phyloP scores from a whole-genome alignment of 805 yeast species.

The Isabelozyma gotoi region DNA sequence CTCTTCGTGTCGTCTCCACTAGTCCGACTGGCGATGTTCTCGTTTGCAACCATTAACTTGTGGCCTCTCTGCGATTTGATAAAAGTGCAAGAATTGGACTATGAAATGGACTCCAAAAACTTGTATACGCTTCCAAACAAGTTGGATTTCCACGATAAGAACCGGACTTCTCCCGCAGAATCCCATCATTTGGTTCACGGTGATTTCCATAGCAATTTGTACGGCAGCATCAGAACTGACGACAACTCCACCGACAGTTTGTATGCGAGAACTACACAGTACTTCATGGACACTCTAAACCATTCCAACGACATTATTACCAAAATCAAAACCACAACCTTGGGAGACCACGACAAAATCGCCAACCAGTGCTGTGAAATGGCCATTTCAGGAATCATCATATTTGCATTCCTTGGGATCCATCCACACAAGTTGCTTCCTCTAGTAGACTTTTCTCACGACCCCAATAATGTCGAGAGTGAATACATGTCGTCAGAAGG shows the following conservation, averaged over 20 bases:
- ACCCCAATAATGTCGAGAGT: slow-evolving; percentile 1
- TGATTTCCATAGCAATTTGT: background rate
- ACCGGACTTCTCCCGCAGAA: background rate
- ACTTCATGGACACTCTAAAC: slow-evolving; percentile 17
- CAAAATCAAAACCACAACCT: background rate
- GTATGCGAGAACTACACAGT: slow-evolving; percentile 14
- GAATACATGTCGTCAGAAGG: background rate
- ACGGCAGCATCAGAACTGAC: background rate
- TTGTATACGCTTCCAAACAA: background rate
- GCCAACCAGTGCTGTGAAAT: background rate
- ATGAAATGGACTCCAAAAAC: background rate
- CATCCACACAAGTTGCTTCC: slow-evolving; percentile 32
- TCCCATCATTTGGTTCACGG: background rate
- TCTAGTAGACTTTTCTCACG: slow-evolving; percentile 23
- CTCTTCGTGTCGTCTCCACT: slow-evolving; percentile 22
- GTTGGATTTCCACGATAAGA: background rate
- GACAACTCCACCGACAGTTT: slow-evolving; percentile 8
- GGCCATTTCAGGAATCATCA: background rate
- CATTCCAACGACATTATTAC: slow-evolving; percentile 6
- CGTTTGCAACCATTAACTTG: slow-evolving; percentile 23
- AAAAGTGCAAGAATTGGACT: slow-evolving; percentile 5
- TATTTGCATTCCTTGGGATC: slow-evolving; percentile 23
- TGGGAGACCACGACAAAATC: background rate
- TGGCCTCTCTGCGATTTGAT: slow-evolving; percentile 21
- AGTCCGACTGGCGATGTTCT: slow-evolving; percentile 23